Conservation (phyloP, 441 rosid species). For the Pelargonium citronellum region DNA sequence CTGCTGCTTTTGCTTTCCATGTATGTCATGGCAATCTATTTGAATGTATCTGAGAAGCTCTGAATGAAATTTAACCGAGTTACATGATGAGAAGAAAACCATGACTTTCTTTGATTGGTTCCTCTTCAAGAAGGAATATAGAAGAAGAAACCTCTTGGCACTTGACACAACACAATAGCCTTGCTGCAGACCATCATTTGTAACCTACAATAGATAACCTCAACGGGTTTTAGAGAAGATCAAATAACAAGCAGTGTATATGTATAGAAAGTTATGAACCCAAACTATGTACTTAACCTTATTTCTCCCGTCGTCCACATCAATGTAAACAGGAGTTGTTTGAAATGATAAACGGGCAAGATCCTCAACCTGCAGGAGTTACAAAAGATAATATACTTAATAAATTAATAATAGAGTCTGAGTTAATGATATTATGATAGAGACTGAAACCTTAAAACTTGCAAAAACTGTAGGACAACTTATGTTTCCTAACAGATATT, state of each 20-base stretch:
- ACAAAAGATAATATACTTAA: background rate
- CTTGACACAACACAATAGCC: constrained; percentile 85
- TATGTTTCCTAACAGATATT: background rate
- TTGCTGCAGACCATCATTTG: constrained; percentile 94
- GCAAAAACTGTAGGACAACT: background rate
- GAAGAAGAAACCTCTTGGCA: constrained; percentile 75
- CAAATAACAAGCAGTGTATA: background rate
- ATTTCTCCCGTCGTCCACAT: constrained; percentile 85
- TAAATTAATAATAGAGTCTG: background rate
- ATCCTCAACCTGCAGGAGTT: constrained; percentile 67
- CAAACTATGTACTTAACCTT: constrained; percentile 44
- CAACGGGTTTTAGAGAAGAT: constrained; percentile 6
- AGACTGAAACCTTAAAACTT: background rate
- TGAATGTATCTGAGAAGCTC: constrained; percentile 76
- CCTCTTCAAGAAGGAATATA: constrained; percentile 84
- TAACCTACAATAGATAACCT: constrained; percentile 49
- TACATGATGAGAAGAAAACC: constrained; percentile 97
- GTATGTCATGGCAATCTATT: constrained; percentile 72
- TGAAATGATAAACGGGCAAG: constrained; percentile 89
- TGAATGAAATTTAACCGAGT: constrained; percentile 80
- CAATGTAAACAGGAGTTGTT: constrained; percentile 71
- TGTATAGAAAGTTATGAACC: constrained; percentile 1
- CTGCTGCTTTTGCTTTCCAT: constrained; percentile 93
- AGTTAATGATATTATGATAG: background rate
- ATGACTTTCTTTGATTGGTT: constrained; percentile 82